A percentile compares a stretch with the other conserved stretches of the same genome.
Conservation (phyloP, 2,329 filamentous ascomycete genomes). For the Aureobasidium subglaciale region DNA sequence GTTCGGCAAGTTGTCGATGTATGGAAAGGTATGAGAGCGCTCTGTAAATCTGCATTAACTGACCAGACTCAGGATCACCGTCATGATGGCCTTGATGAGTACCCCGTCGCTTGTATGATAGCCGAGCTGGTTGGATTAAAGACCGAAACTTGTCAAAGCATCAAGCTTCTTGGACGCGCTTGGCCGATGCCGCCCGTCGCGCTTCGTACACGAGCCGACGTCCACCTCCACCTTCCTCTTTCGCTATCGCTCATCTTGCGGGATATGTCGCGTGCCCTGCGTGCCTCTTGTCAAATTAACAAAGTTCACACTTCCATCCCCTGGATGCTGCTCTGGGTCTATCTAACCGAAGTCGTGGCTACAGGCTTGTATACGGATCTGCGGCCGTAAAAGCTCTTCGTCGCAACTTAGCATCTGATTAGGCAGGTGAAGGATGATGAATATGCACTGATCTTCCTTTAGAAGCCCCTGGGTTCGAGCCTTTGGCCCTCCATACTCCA, state of each 20-base stretch:
- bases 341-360: slow-evolving; percentile 4
- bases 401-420: neutral
- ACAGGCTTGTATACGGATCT: slow-evolving; percentile 1
- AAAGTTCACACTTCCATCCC: neutral
- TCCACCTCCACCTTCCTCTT: slow-evolving; percentile 4
- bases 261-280: neutral
- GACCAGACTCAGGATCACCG: too few species aligned
- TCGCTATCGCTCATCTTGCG: neutral
- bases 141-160: neutral
- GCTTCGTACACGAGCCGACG: neutral
- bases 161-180: neutral
- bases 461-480: neutral
- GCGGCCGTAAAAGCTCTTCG: neutral
- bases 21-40: too few species aligned
- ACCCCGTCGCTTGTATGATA: too few species aligned
- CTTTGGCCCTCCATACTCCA: neutral
- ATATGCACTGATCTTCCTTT: neutral
- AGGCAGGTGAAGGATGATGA: neutral
- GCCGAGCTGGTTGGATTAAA: neutral
- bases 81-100: too few species aligned
- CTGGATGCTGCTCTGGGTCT: neutral
- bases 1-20: too few species aligned
- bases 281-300: neutral
- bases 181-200: slow-evolving; percentile 5
- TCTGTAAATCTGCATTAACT: too few species aligned